Percentiles rank a stretch among this genome's conserved stretches.
phyloP scores from a whole-genome alignment of 2,329 filamentous ascomycete species.

The Fusarium cyanostomum region DNA sequence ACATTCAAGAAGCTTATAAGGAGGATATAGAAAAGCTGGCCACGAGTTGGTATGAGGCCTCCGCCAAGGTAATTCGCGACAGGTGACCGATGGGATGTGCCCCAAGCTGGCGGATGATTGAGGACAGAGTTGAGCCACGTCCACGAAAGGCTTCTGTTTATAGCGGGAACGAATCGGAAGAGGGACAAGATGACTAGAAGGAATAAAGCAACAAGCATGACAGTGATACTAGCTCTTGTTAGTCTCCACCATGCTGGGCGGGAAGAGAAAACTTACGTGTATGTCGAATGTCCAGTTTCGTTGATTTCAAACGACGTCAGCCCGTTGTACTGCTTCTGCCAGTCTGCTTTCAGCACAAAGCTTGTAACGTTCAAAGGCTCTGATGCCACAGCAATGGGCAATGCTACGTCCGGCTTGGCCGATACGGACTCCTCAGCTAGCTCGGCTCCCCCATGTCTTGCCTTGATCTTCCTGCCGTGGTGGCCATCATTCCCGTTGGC shows the following conservation, averaged over 20 bases:
- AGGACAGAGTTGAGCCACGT: constrained; percentile 44
- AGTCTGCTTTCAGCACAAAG: constrained; percentile 42
- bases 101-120: constrained; percentile 46
- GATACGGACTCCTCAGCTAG: constrained; percentile 5
- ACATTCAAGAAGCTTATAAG: constrained; percentile 49
- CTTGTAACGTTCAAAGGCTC: constrained; percentile 47
- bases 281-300: constrained; percentile 42
- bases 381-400: constrained; percentile 39
- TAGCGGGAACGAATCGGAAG: constrained; percentile 47
- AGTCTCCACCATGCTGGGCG: no score
- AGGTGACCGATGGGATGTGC: constrained; percentile 47
- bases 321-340: constrained; percentile 58
- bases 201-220: constrained; percentile 45
- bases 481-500: not conserved
- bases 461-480: not conserved
- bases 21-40: constrained; percentile 48
- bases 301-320: constrained; percentile 63
- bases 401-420: constrained; percentile 10
- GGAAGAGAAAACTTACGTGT: constrained; percentile 16
- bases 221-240: constrained; percentile 17
- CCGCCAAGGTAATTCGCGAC: constrained; percentile 29
- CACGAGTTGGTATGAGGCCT: constrained; percentile 48
- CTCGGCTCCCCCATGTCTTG: constrained; percentile 18
- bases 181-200: constrained; percentile 47
- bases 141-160: constrained; percentile 40